Evolutionary conservation across 768 basidiomycete species (phyloP), one percentile per base, ranked within the genome.

Genomic region (Termitomyces sp.): DNA sequence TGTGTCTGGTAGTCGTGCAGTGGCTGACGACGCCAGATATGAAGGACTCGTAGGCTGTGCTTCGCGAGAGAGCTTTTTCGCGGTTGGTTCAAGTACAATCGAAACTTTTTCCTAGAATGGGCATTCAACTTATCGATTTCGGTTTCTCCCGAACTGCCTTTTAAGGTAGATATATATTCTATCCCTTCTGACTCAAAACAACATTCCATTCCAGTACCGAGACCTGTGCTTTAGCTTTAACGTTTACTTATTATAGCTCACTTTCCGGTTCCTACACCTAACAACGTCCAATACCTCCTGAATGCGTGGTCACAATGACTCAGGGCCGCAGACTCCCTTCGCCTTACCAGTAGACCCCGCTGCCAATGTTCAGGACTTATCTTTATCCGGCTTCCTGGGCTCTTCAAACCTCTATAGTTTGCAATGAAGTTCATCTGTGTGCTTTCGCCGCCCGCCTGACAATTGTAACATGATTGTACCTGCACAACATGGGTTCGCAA

Each of bases 1-100:
- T 28, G 53, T 54, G 41, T 70, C 73, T 73, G 72, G 73, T 67
- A 64, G 78, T 74, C 80, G 73, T 63, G 58, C 69, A 67, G 47
- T 33, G 50, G 28, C 50, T 61, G 53, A 63, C 63, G 60, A 64
- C 61, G 55, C 55, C 62, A 62, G 62, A 62, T 55, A 62, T 23
- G 21, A 38, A 37, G 41, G 42, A 42, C 51, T 15, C 15, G 12
- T 50, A 28, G 14, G 54, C 44, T 54, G 43, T 35, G 45, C 23
- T n/a, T 49, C 49, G n/a, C 48, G 8, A 26, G 45, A 44, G 54
- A 42, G 48, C 40, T 40, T 61, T 63, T 63, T 60, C 50, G 52
- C 57, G 19, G 57, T 61, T 59, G 58, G 55, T 58, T 59, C 12
- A 49, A 19, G 35, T 49, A 10, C 42, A 35, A 54, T 55, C 53